Evolutionary conservation across 345 rosid genomes (phyloP).

Genomic region (Euphorbia lathyris): DNA sequence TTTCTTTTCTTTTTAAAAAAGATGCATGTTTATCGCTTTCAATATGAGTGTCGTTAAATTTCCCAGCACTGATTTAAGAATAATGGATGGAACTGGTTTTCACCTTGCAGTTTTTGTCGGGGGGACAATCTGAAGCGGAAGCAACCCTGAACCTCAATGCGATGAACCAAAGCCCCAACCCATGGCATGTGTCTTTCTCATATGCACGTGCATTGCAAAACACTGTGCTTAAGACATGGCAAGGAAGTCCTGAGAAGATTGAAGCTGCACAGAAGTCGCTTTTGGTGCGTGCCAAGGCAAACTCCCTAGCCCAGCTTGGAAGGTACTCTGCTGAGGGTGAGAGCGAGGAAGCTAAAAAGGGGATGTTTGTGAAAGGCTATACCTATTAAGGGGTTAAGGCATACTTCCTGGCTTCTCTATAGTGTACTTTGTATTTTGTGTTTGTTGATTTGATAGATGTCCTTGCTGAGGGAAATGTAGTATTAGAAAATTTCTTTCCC

Average conservation of each 20-base stretch:
- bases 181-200: constrained; percentile 99
- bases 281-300: constrained; percentile 91
- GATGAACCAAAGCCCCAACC: constrained; percentile 97
- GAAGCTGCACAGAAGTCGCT: constrained; percentile 85
- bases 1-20: background rate
- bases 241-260: constrained; percentile 74
- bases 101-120: constrained; percentile 74
- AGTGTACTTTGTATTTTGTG: background rate
- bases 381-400: constrained; percentile 51
- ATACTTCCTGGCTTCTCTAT: background rate
- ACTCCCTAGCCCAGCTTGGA: constrained; percentile 94
- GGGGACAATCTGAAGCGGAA: constrained; percentile 95
- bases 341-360: constrained; percentile 86
- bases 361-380: constrained; percentile 97
- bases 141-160: constrained; percentile 93
- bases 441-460: constrained; percentile 7
- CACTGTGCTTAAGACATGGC: constrained; percentile 93
- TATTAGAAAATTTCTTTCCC: constrained; percentile 11
- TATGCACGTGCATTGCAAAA: constrained; percentile 97
- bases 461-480: constrained; percentile 17
- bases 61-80: background rate
- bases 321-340: constrained; percentile 82
- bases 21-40: background rate
- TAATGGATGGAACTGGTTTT: background rate
- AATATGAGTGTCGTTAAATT: constrained; percentile 3